Base-by-base conservation (phyloP, 176 grass and related monocot species). In the Miscanthus lutarioriparius region DNA sequence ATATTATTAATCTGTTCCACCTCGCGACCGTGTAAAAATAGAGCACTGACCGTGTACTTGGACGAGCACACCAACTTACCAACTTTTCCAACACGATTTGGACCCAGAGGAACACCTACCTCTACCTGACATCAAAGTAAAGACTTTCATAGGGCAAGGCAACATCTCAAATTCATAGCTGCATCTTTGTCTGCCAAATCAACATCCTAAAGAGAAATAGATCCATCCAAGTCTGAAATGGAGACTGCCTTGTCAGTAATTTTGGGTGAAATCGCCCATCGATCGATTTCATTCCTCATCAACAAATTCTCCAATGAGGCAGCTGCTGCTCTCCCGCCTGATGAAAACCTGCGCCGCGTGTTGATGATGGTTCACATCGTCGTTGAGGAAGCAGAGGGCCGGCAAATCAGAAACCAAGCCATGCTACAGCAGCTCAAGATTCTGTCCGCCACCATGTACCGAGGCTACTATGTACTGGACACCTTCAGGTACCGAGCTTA, bases 361-460 rank as follows among this genome's bases (percentile, higher is more conserved):
- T 35, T 35, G n/a, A n/a, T n/a, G n/a, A n/a, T n/a, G n/a, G n/a
- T n/a, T n/a, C n/a, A n/a, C n/a, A n/a, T n/a, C n/a, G n/a, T 35
- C 33, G 33, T 35, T 35, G 33, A 35, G 3, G 33, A 35, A 35
- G 33, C 33, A 35, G 33, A 35, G 33, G 33, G 33, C 33, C 33
- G 33, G 33, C 33, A 35, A 4, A 35, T 35, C 33, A 35, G 33
- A 35, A 35, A 35, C 33, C 3, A 35, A 35, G 33, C 59, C 38
- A 79, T 79, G 77, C 39, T 79, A 6, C 25, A 79, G 23, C 77
- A 79, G 23, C 59, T 79, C 38, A 65, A 79, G n/a, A 0, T 47
- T 16, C 59, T 79, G 38, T 12, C 1, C 7, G 38, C 0, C 0
- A 15, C n/a, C 8, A 64, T 79, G 59, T 27, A 79, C 59, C 16